These are phyloP conservation scores for Puccinellia tenuiflora DNA, from an alignment of 176 grass and related monocot species.

Conservation along the genomic window DNA sequence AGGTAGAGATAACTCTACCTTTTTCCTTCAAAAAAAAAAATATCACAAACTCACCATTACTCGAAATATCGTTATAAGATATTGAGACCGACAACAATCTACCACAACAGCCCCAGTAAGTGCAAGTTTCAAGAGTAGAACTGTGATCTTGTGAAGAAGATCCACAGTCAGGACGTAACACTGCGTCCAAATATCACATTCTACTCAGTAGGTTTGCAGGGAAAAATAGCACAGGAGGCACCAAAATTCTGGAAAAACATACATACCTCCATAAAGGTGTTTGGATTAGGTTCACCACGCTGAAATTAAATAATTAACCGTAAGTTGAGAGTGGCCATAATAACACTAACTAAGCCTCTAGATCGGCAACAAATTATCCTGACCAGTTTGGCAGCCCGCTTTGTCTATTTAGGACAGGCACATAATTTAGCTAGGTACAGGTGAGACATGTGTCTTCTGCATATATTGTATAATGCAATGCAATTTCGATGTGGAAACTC, in stretches of 20 bases:
- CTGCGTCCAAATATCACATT: not conserved
- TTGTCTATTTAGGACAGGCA: not conserved
- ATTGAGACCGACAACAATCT: not conserved
- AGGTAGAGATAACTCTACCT: too few species aligned
- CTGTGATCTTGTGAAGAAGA: not conserved
- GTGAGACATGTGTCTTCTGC: not conserved
- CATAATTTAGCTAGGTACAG: not conserved
- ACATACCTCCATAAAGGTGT: not conserved
- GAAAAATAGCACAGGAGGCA: not conserved
- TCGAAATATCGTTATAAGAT: not conserved
- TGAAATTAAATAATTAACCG: not conserved
- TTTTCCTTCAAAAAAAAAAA: too few species aligned
- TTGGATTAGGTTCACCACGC: not conserved
- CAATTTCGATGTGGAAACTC: too few species aligned
- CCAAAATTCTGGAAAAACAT: not conserved
- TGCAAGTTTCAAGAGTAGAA: not conserved
- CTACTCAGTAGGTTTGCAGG: not conserved
- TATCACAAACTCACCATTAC: not conserved
- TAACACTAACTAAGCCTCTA: not conserved
- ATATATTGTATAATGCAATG: too few species aligned
- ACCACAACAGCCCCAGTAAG: not conserved
- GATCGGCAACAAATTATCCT: not conserved
- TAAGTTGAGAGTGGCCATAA: not conserved
- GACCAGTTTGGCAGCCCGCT: not conserved
- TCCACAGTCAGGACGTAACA: not conserved